Conservation (phyloP, 768 basidiomycete species). For the Amanita rimosa region DNA sequence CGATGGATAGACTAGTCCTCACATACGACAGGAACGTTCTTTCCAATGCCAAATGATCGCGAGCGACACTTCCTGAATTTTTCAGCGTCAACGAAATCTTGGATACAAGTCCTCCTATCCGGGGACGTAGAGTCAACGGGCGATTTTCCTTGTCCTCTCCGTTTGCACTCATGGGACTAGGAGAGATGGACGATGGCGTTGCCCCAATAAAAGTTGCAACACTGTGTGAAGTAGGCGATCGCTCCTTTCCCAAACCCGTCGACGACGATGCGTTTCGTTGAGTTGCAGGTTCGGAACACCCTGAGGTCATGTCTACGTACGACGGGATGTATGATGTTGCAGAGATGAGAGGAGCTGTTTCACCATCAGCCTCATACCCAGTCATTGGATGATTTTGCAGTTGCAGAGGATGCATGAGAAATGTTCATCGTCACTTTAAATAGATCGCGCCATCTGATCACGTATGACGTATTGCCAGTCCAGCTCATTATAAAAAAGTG, state of each 20-base stretch:
- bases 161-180: neutral
- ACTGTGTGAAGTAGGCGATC: neutral
- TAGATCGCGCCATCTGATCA: neutral
- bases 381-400: neutral
- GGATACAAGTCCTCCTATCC: neutral
- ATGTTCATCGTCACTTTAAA: neutral
- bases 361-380: neutral
- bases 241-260: neutral
- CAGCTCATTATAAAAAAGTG: neutral
- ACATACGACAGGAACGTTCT: conserved; percentile 55
- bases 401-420: neutral
- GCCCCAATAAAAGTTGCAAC: neutral
- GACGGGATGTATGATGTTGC: neutral
- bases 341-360: neutral
- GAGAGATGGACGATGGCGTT: neutral
- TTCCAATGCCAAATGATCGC: conserved; percentile 55
- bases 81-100: conserved; percentile 26
- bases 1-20: conserved; percentile 50
- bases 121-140: neutral
- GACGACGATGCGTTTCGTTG: neutral
- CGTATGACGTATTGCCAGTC: neutral
- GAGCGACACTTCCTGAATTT: conserved; percentile 51
- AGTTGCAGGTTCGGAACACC: neutral
- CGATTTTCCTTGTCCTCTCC: neutral
- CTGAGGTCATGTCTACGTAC: neutral